Conservation (phyloP, 306 rosid genomes). For the Gynostemma pentaphyllum region DNA sequence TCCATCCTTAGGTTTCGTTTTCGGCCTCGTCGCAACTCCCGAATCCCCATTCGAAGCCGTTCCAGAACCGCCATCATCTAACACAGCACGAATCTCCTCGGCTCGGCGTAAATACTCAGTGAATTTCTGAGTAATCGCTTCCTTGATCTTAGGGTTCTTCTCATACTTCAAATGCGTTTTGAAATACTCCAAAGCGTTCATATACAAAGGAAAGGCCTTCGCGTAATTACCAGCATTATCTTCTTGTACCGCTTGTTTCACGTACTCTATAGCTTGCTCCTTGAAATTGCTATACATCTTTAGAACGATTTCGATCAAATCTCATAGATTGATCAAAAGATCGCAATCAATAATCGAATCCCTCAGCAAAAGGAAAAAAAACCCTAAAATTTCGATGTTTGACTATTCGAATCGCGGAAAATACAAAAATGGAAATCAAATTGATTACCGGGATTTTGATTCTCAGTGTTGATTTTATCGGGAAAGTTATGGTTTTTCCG, state of each 20-base stretch:
- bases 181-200: constrained; percentile 89
- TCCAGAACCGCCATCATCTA: constrained; percentile 76
- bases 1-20: constrained; percentile 76
- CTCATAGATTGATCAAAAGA: constrained; percentile 13
- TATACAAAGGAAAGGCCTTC: constrained; percentile 86
- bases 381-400: not conserved
- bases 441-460: not conserved
- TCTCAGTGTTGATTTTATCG: too few species aligned
- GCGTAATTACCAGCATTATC: constrained; percentile 84
- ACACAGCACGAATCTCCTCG: constrained; percentile 84
- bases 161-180: constrained; percentile 87
- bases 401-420: not conserved
- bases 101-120: constrained; percentile 85
- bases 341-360: not conserved
- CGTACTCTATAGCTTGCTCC: constrained; percentile 93
- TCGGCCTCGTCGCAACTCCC: constrained; percentile 68
- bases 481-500: too few species aligned
- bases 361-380: not conserved
- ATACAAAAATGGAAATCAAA: not conserved
- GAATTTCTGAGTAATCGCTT: constrained; percentile 84
- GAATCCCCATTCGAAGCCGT: constrained; percentile 78
- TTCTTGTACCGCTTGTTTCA: constrained; percentile 85
- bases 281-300: constrained; percentile 89
- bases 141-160: constrained; percentile 85
- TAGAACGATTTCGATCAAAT: not conserved